Conservation (phyloP, 768 basidiomycete genomes). For the Mycena sanguinolenta region DNA sequence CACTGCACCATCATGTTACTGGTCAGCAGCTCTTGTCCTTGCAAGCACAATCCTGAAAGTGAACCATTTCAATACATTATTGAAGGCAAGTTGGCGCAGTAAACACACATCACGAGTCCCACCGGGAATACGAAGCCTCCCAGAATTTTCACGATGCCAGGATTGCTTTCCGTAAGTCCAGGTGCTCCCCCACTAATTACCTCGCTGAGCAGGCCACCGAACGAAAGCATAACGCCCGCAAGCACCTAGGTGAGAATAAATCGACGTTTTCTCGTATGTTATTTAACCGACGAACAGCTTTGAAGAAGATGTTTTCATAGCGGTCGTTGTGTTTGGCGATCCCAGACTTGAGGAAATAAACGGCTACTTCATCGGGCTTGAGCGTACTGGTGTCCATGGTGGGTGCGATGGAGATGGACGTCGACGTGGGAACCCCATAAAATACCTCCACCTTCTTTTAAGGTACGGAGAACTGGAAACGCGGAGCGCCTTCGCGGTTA, state of each 20-base stretch:
- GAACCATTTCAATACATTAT: slow-evolving; percentile 6
- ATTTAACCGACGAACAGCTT: slow-evolving; percentile 64
- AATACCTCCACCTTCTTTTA: background rate
- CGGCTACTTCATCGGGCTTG: slow-evolving; percentile 71
- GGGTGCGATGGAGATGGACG: slow-evolving; percentile 10
- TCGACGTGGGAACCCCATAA: slow-evolving; percentile 13
- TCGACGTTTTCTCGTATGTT: background rate
- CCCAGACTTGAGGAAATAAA: slow-evolving; percentile 66
- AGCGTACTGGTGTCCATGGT: slow-evolving; percentile 57
- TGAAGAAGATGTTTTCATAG: slow-evolving; percentile 71
- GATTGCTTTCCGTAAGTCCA: slow-evolving; percentile 64
- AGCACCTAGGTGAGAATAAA: slow-evolving; percentile 59
- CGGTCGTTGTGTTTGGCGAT: slow-evolving; percentile 76
- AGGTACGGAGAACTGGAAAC: background rate
- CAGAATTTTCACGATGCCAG: slow-evolving; percentile 76
- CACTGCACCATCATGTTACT: slow-evolving; percentile 79
- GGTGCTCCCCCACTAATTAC: slow-evolving; percentile 72
- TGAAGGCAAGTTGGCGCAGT: background rate
- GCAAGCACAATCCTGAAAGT: slow-evolving; percentile 78
- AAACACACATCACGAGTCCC: slow-evolving; percentile 77
- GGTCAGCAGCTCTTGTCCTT: slow-evolving; percentile 78
- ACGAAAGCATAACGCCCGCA: slow-evolving; percentile 82
- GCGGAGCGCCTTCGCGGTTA: slow-evolving; percentile 1
- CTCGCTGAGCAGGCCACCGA: slow-evolving; percentile 75
- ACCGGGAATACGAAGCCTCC: slow-evolving; percentile 81